Percentiles rank a stretch among this genome's conserved stretches.
Evolutionary conservation across 306 rosid genomes (phyloP).

Genomic region (Glycine latifolia): DNA sequence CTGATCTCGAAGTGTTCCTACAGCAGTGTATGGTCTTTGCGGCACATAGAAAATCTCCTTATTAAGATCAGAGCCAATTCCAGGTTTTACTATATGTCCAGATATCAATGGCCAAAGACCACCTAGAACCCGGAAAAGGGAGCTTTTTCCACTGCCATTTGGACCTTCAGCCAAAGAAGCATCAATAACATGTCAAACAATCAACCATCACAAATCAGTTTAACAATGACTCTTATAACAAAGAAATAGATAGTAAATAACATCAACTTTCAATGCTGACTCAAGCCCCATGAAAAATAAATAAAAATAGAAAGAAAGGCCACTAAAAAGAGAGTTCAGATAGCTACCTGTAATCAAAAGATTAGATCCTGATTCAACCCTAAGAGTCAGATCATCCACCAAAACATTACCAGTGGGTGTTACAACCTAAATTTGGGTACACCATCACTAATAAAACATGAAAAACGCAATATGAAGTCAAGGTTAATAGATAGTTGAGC

Average conservation of each 20-base stretch:
- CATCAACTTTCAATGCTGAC: conserved; percentile 42
- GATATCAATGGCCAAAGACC: conserved; percentile 98
- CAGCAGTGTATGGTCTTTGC: conserved; percentile 99
- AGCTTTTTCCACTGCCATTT: conserved; percentile 99
- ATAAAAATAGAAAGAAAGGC: neutral
- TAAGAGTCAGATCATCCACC: conserved; percentile 89
- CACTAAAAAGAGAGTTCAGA: conserved; percentile 30
- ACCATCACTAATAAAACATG: conserved; percentile 47
- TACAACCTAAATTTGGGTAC: conserved; percentile 73
- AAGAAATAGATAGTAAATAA: conserved; percentile 19
- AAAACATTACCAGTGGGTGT: conserved; percentile 93
- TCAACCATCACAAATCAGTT: conserved; percentile 26
- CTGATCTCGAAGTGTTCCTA: conserved; percentile 98
- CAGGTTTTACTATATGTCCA: conserved; percentile 96
- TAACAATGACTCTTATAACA: conserved; percentile 5
- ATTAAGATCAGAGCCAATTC: conserved; percentile 96
- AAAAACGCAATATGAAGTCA: conserved; percentile 36
- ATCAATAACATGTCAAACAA: conserved; percentile 43
- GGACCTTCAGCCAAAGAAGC: conserved; percentile 80
- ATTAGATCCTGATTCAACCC: conserved; percentile 91
- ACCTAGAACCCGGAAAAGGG: conserved; percentile 97
- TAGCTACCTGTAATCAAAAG: conserved; percentile 91
- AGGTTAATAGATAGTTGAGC: conserved; percentile 26
- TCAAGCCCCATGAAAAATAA: conserved; percentile 59
- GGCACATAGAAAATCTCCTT: conserved; percentile 99